phyloP scores from a whole-genome alignment of 495 filamentous ascomycete species.

The Penicillium crystallinum region DNA sequence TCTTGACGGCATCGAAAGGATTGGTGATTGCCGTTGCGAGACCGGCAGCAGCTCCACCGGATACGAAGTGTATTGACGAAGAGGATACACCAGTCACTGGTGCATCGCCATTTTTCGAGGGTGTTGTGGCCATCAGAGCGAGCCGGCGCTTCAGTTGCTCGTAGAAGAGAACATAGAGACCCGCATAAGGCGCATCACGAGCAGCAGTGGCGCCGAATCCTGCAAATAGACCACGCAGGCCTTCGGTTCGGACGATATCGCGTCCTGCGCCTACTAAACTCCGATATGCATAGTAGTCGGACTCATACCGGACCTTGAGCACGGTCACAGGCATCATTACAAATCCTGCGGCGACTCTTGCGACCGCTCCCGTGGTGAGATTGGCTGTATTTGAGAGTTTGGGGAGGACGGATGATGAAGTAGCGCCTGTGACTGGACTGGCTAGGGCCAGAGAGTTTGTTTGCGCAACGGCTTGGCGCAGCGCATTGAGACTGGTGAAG shows the following conservation, averaged over 20 bases:
- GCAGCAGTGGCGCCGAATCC: slow-evolving; percentile 93
- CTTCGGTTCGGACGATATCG: slow-evolving; percentile 71
- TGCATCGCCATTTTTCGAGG: slow-evolving; percentile 10
- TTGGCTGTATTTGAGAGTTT: slow-evolving; percentile 83
- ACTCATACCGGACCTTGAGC: slow-evolving; percentile 95
- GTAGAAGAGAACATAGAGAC: slow-evolving; percentile 91
- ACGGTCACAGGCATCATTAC: slow-evolving; percentile 95
- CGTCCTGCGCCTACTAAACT: slow-evolving; percentile 64
- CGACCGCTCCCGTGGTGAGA: slow-evolving; percentile 74
- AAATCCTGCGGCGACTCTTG: slow-evolving; percentile 79
- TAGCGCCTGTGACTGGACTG: slow-evolving; percentile 13
- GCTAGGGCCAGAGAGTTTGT: slow-evolving; percentile 21
- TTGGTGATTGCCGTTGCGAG: slow-evolving; percentile 85
- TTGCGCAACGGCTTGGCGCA: slow-evolving; percentile 65
- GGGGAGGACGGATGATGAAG: slow-evolving; percentile 69
- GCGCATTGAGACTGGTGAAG: slow-evolving; percentile 80
- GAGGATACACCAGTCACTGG: slow-evolving; percentile 36
- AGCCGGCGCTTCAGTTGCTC: slow-evolving; percentile 77
- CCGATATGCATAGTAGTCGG: slow-evolving; percentile 75
- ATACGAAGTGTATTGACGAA: slow-evolving; percentile 76
- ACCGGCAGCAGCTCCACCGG: slow-evolving; percentile 71
- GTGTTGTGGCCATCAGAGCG: slow-evolving; percentile 25
- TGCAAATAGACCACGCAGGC: slow-evolving; percentile 79
- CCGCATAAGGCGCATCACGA: slow-evolving; percentile 91
- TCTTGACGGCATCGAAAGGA: slow-evolving; percentile 96